Conservation (phyloP, 176 grass and related monocot genomes). For the Juncus effusus region DNA sequence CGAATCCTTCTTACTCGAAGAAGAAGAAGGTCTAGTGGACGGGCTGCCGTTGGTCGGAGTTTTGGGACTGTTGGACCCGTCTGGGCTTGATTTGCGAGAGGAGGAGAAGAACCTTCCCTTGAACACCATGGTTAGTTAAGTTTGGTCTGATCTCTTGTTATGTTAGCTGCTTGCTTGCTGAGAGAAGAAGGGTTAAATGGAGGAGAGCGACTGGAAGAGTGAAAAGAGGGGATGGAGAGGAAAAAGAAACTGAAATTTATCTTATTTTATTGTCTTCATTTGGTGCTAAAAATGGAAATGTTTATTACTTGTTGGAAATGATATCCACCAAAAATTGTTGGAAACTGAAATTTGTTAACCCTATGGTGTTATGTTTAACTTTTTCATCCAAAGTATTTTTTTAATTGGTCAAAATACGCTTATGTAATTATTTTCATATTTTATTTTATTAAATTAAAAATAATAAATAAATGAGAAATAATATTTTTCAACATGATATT, state of each 20-base stretch:
- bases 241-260: constrained; percentile 10
- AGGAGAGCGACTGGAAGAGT: constrained; percentile 28
- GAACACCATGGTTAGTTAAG: constrained; percentile 64
- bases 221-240: constrained; percentile 4
- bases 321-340: too few species aligned
- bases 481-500: too few species aligned
- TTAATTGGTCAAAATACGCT: too few species aligned
- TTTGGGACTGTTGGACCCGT: constrained; percentile 89
- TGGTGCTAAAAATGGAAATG: neutral
- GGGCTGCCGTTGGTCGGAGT: constrained; percentile 59
- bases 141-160: neutral
- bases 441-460: too few species aligned
- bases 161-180: constrained; percentile 15
- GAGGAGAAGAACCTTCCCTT: constrained; percentile 94
- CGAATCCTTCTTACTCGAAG: constrained; percentile 21
- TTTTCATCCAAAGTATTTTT: too few species aligned
- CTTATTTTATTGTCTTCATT: neutral
- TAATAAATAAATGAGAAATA: too few species aligned
- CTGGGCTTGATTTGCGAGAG: constrained; percentile 76
- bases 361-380: too few species aligned
- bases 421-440: too few species aligned
- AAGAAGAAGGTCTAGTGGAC: constrained; percentile 58
- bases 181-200: constrained; percentile 4
- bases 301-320: neutral
- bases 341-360: too few species aligned